Conservation (phyloP, 2,329 filamentous ascomycete species). For the Cladosporium sp. region DNA sequence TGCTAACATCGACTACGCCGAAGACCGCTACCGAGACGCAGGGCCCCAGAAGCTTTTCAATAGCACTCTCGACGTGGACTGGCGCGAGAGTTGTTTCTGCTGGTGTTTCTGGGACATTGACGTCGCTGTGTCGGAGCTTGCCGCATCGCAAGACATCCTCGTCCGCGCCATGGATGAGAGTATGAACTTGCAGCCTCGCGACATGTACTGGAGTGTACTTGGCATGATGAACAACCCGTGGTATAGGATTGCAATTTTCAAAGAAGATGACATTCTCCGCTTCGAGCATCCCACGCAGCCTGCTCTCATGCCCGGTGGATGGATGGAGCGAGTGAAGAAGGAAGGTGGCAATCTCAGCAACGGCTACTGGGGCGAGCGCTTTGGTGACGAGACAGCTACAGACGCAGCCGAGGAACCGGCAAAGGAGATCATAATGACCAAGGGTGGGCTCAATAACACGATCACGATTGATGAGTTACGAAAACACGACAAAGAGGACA, state of each 20-base stretch:
- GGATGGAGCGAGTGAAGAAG: slow-evolving; percentile 91
- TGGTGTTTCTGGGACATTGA: slow-evolving; percentile 89
- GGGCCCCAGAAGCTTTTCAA: slow-evolving; percentile 64
- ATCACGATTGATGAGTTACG: slow-evolving; percentile 69
- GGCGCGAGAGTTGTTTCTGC: slow-evolving; percentile 76
- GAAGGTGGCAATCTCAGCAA: slow-evolving; percentile 72
- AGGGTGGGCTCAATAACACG: slow-evolving; percentile 54
- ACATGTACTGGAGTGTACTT: slow-evolving; percentile 93
- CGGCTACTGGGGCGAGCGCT: slow-evolving; percentile 75
- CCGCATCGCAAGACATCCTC: slow-evolving; percentile 63
- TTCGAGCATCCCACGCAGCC: slow-evolving; percentile 91
- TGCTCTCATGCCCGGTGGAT: slow-evolving; percentile 68
- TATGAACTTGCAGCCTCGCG: slow-evolving; percentile 77
- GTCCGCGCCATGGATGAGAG: slow-evolving; percentile 86
- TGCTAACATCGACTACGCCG: slow-evolving; percentile 71
- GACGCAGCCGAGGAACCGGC: slow-evolving; percentile 43
- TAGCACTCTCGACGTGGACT: slow-evolving; percentile 71
- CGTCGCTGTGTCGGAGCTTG: slow-evolving; percentile 57
- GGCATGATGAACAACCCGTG: slow-evolving; percentile 99
- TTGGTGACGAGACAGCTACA: slow-evolving; percentile 45
- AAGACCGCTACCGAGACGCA: slow-evolving; percentile 71
- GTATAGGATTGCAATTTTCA: slow-evolving; percentile 74
- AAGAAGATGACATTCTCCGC: slow-evolving; percentile 56
- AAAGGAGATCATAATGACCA: slow-evolving; percentile 71
- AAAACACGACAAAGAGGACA: slow-evolving; percentile 56